These are phyloP conservation scores for Dactylonectria macrodidyma DNA, from an alignment of 2,329 filamentous ascomycete species.

Conservation along the genomic window DNA sequence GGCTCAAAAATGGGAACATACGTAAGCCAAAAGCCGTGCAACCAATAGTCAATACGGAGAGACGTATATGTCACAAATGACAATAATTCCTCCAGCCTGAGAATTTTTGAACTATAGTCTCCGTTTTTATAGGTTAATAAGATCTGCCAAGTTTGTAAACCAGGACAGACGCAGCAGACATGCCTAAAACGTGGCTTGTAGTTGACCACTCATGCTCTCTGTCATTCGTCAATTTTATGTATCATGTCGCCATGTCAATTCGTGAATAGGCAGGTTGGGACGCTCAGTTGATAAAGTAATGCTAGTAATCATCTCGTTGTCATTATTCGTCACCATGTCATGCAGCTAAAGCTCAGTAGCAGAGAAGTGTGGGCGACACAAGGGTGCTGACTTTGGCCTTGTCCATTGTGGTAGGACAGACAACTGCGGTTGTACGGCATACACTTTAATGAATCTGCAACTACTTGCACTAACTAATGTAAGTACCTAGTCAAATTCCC, in stretches of 20 bases:
- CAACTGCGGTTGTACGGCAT: neutral
- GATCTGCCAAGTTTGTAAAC: neutral
- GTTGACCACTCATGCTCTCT: slow-evolving; percentile 11
- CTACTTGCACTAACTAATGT: slow-evolving; percentile 10
- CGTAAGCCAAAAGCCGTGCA: neutral
- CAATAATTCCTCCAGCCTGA: too few relatives aligned
- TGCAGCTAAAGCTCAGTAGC: too few relatives aligned
- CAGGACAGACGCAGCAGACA: slow-evolving; percentile 18
- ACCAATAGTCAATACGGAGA: neutral
- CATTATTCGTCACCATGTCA: too few relatives aligned
- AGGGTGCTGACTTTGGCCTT: too few relatives aligned
- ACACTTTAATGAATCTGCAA: neutral
- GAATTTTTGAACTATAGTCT: too few relatives aligned
- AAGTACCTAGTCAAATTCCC: slow-evolving; percentile 14
- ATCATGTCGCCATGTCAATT: neutral
- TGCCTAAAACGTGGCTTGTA: slow-evolving; percentile 12
- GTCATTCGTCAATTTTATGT: neutral
- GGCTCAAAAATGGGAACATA: neutral
- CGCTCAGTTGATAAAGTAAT: neutral
- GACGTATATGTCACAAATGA: neutral
- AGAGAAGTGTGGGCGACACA: too few relatives aligned
- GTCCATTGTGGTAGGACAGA: neutral
- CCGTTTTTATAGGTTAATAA: neutral
- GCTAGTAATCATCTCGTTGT: neutral
- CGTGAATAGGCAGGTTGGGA: neutral